These are phyloP conservation scores for Lotmaria passim DNA, from an alignment of 208 protist genomes.

Conservation along the genomic window DNA sequence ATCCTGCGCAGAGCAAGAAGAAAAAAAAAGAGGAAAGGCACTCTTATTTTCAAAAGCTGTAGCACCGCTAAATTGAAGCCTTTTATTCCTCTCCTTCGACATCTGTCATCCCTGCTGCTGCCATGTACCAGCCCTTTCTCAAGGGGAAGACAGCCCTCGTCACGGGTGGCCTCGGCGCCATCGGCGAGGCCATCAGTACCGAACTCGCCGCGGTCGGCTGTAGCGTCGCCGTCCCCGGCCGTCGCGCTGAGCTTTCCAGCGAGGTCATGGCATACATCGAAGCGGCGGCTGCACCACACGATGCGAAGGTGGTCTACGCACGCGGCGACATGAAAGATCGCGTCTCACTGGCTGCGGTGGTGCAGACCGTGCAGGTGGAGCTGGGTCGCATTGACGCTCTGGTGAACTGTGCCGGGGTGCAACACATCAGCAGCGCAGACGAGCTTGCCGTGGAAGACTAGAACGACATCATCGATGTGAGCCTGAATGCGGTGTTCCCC, in stretches of 20 bases:
- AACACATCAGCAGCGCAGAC: conserved; percentile 46
- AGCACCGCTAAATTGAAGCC: not conserved
- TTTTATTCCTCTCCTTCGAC: not conserved
- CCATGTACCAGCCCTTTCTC: conserved; percentile 34
- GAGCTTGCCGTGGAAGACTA: conserved; percentile 46
- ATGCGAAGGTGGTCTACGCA: conserved; percentile 29
- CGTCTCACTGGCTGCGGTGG: conserved; percentile 23
- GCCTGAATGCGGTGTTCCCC: conserved; percentile 45
- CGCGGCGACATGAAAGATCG: conserved; percentile 17
- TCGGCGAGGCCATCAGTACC: conserved; percentile 48
- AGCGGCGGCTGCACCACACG: conserved; percentile 22
- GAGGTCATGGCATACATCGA: conserved; percentile 21
- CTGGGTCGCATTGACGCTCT: conserved; percentile 49
- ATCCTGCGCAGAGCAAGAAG: not conserved
- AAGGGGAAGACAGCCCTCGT: conserved; percentile 39
- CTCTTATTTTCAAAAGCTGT: not conserved
- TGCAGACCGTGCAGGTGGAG: conserved; percentile 23
- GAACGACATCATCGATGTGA: conserved; percentile 51
- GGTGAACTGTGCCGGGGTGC: conserved; percentile 62
- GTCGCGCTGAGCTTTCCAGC: not conserved
- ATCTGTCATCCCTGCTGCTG: not conserved
- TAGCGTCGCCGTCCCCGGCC: conserved; percentile 41
- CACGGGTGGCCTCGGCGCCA: conserved; percentile 49
- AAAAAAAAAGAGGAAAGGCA: too few relatives aligned
- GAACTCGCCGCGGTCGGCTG: conserved; percentile 39